Conservation (phyloP, 1,284 basidiomycete species). For the Ceraceosorus guamensis region DNA sequence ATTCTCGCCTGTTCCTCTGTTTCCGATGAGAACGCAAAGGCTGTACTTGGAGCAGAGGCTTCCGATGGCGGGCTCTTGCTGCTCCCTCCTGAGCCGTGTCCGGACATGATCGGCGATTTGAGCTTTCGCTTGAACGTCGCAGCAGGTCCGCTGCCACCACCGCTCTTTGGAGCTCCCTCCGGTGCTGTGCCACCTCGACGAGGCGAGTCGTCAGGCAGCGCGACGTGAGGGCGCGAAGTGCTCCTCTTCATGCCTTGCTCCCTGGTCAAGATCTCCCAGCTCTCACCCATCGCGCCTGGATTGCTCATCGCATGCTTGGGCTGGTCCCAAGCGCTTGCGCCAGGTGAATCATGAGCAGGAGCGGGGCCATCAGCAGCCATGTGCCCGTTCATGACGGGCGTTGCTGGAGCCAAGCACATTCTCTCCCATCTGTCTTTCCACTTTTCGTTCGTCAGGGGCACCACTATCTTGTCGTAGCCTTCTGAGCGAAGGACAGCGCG, state of each 20-base stretch:
- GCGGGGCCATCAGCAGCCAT: not conserved
- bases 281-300: constrained; percentile 18
- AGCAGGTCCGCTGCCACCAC: too few species aligned
- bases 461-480: constrained; percentile 59
- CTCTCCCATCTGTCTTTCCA: constrained; percentile 84
- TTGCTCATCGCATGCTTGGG: not conserved
- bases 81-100: too few species aligned
- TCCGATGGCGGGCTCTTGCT: not conserved
- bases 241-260: constrained; percentile 6
- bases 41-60: not conserved
- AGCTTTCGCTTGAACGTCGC: too few species aligned
- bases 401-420: constrained; percentile 63
- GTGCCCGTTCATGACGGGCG: not conserved
- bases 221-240: constrained; percentile 1
- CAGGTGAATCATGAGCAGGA: not conserved
- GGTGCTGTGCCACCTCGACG: constrained; percentile 1
- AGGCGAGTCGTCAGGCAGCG: too few species aligned
- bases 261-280: constrained; percentile 15
- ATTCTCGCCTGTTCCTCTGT: constrained; percentile 52
- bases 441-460: constrained; percentile 76
- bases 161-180: not conserved
- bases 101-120: too few species aligned
- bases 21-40: not conserved
- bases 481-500: constrained; percentile 28
- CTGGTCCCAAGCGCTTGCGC: too few species aligned